phyloP scores from a whole-genome alignment of 768 basidiomycete genomes.

The Lanmaoa pseudosensibilis region DNA sequence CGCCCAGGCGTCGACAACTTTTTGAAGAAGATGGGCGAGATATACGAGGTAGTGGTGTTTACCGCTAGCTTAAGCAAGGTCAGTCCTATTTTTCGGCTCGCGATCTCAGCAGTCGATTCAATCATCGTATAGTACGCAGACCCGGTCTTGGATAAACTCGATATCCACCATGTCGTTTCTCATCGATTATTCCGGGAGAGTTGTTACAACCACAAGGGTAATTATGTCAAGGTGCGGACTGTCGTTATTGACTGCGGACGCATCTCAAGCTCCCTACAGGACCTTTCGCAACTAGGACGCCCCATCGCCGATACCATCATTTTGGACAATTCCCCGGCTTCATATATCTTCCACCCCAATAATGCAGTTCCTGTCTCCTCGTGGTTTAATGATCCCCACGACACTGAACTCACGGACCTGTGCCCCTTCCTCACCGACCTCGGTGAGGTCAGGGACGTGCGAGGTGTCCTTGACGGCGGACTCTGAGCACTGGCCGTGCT shows the following conservation, averaged over 20 bases:
- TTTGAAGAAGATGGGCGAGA: constrained; percentile 96
- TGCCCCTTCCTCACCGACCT: constrained; percentile 94
- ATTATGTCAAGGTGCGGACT: constrained; percentile 89
- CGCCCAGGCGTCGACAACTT: constrained; percentile 98
- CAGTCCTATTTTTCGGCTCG: constrained; percentile 20
- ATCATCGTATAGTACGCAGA: constrained; percentile 79
- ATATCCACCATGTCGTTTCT: constrained; percentile 86
- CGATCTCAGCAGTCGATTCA: constrained; percentile 6
- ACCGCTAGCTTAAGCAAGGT: constrained; percentile 98
- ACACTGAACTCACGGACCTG: constrained; percentile 94
- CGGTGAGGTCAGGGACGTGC: constrained; percentile 79
- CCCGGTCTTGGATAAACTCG: constrained; percentile 96
- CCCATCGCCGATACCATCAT: constrained; percentile 94
- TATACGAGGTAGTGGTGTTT: constrained; percentile 97
- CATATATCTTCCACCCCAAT: constrained; percentile 98
- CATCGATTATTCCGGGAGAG: constrained; percentile 97
- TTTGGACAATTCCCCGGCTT: constrained; percentile 98
- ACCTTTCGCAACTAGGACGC: constrained; percentile 94
- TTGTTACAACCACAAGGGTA: constrained; percentile 98
- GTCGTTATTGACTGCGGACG: not conserved
- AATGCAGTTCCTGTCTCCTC: constrained; percentile 98
- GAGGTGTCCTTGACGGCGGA: constrained; percentile 87
- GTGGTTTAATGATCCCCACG: constrained; percentile 99
- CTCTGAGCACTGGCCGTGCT: constrained; percentile 43
- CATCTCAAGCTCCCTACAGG: constrained; percentile 49